Evolutionary conservation across 371 early-diverging fungal genomes (phyloP), one percentile per base, ranked within the genome.

Genomic region (Mucor plumbeus): DNA sequence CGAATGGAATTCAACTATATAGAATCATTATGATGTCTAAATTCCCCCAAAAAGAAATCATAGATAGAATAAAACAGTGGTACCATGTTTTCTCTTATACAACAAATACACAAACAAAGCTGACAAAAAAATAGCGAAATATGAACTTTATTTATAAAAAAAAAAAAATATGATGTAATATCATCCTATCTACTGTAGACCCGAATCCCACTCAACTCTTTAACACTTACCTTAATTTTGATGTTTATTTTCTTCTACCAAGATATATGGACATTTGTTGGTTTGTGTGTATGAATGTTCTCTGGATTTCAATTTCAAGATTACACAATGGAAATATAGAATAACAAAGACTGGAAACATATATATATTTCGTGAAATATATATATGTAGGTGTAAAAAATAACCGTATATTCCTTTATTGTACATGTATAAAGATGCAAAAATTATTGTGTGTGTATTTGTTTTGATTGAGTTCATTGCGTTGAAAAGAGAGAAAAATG

Each of bases 311-410:
- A 21, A 21, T 50, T 19, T 11, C 50, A 50, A 21, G 50, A 50
- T 50, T 26, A 21, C 50, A 50, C 50, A 19, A 50, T 50, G 21
- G 26, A 50, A 50, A 26, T 21, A 50, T 13, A 21, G 47, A 47
- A 19, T 19, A 48, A 15, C n/a, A 44, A 48, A 50, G 50, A 50
- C 50, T 26, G 50, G 50, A 50, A 26, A 50, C 50, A 50, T 50
- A 50, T 50, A 21, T 48, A 19, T 26, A 50, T 50, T 21, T 50
- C 4, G 11, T 50, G 50, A 50, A 7, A 21, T 11, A 26, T 21
- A 50, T 21, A 50, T 26, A 50, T 50, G 50, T 50, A 50, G 50
- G 50, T 50, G 50, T 50, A 50, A 50, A 50, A 19, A 50, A 26
- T 21, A 21, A 50, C 50, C 9, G 50, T 21, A 50, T 21, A 17